Percentiles rank a stretch among this genome's conserved stretches.
Conservation (phyloP, 805 yeast species). For the Candida piceae region DNA sequence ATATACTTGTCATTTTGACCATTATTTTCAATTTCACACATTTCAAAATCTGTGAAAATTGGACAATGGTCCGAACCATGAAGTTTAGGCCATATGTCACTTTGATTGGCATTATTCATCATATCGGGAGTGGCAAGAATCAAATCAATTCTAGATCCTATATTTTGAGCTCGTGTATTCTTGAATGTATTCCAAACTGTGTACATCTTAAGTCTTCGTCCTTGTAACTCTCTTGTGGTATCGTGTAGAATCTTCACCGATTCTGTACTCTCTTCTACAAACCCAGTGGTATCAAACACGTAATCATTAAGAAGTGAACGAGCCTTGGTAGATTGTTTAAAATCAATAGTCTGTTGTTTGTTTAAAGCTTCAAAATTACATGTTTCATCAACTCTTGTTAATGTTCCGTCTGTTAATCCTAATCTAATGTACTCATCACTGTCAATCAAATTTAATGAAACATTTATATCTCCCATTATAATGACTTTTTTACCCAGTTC, state of each 20-base stretch:
- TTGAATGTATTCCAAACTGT: constrained; percentile 89
- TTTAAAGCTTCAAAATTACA: constrained; percentile 34
- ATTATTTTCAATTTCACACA: constrained; percentile 4
- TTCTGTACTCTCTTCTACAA: constrained; percentile 22
- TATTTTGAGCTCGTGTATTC: constrained; percentile 73
- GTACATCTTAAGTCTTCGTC: constrained; percentile 60
- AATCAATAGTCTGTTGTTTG: constrained; percentile 25
- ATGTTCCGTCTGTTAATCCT: constrained; percentile 32
- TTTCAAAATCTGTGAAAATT: constrained; percentile 60
- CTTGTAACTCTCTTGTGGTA: constrained; percentile 51
- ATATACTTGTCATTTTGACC: constrained; percentile 2
- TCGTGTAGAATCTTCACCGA: constrained; percentile 48
- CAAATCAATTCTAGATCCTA: constrained; percentile 84
- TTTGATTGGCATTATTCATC: constrained; percentile 28
- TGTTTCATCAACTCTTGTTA: constrained; percentile 25
- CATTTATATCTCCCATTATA: constrained; percentile 85
- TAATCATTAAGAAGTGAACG: constrained; percentile 44
- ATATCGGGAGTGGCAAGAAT: constrained; percentile 48
- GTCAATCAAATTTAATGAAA: constrained; percentile 75
- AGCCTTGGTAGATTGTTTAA: constrained; percentile 36
- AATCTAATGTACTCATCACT: constrained; percentile 64
- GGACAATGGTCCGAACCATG: constrained; percentile 97
- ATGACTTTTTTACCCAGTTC: constrained; percentile 61
- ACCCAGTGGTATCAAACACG: constrained; percentile 23
- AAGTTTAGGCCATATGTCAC: constrained; percentile 62